Base-by-base conservation (phyloP, 805 yeast species). In the Wickerhamomyces rabaulensis region DNA sequence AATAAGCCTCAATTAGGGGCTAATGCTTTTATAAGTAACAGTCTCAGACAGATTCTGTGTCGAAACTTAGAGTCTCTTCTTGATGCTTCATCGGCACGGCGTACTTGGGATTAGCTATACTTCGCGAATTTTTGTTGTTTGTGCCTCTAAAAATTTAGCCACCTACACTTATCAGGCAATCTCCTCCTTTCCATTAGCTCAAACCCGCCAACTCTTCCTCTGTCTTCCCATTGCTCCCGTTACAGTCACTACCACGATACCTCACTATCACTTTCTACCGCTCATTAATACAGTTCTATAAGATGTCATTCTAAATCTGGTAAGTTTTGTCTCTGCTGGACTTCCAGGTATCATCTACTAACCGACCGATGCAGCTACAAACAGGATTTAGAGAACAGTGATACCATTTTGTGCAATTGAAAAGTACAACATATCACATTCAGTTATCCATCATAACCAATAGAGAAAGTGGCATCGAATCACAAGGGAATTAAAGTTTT, bases 301-400 rank as follows among this genome's bases (percentile, higher is more conserved):
- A 47, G 54, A 54, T 54, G 57, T 52, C 54, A 27, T 50, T 54
- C 36, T 53, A 38, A 49, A 42, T 33, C 36, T 33, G 20, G 36
- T 33, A 15, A 16, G 36, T 33, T 33, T 33, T 16, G 10, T n/a
- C 36, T 35, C 22, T 20, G 39, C 10, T 42, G 21, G 9, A 16
- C 8, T 16, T 2, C 5, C 23, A 16, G 15, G 23, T 15, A 23
- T n/a, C n/a, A 17, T 29, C 2, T 20, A 40, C 38, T 40, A 40
- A 40, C 43, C 21, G 13, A 40, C 43, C 21, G 13, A 17, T 6
- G 8, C 19, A 22, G 17, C 10, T n/a, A 9, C 36, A 16, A 29
- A 15, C 5, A n/a, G 20, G 36, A 17, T 33, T 33, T 33, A 33
- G 36, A 33, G 17, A n/a, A 33, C 20, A 33, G 36, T 33, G 36